phyloP scores from a whole-genome alignment of 2,329 filamentous ascomycete genomes.

The Aureobasidium sp. region DNA sequence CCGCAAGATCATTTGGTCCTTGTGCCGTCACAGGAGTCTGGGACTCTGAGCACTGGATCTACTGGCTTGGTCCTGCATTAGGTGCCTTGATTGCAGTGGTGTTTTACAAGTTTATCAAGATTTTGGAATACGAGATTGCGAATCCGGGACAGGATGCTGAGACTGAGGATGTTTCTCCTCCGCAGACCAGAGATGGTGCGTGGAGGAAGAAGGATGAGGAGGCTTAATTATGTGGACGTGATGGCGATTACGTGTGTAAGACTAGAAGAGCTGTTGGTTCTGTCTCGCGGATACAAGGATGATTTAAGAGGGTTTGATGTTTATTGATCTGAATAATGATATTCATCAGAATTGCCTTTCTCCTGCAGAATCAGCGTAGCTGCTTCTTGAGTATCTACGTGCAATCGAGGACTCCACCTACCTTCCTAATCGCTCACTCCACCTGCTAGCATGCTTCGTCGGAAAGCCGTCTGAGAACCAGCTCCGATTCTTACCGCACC shows the following conservation, averaged over 20 bases:
- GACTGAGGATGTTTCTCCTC: not conserved
- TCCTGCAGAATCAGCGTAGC: too few relatives aligned
- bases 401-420: too few relatives aligned
- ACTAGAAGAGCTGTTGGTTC: not conserved
- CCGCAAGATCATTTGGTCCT: slow-evolving; percentile 36
- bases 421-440: too few relatives aligned
- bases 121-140: slow-evolving; percentile 36
- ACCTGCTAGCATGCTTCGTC: too few relatives aligned
- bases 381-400: too few relatives aligned
- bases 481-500: too few relatives aligned
- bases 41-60: slow-evolving; percentile 37
- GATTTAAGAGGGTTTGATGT: too few relatives aligned
- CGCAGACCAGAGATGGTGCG: not conserved
- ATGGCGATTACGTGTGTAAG: not conserved
- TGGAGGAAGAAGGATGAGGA: slow-evolving; percentile 3
- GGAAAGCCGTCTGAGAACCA: too few relatives aligned
- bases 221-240: not conserved
- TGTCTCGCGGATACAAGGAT: too few relatives aligned
- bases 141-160: slow-evolving; percentile 28
- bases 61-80: slow-evolving; percentile 22
- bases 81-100: slow-evolving; percentile 26
- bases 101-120: slow-evolving; percentile 36
- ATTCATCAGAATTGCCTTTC: too few relatives aligned
- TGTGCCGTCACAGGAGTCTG: slow-evolving; percentile 33
- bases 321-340: too few relatives aligned